phyloP scores from a whole-genome alignment of 1,139 yeast genomes.

The Saccharomyces hybrid region DNA sequence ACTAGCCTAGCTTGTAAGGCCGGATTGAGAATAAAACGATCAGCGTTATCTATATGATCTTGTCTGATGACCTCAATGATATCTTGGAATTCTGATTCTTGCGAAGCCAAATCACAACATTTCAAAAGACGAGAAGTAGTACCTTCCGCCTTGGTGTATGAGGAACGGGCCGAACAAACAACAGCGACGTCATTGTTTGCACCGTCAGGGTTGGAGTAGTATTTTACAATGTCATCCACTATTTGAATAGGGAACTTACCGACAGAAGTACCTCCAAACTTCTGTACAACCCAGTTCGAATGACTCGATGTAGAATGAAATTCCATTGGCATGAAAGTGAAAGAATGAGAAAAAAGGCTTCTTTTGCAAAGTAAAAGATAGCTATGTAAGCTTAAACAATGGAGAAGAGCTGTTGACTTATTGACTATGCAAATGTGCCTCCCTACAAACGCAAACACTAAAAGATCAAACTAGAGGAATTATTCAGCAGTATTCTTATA shows the following conservation, averaged over 20 bases:
- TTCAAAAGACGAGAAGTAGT: constrained; percentile 77
- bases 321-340: neutral
- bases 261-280: constrained; percentile 97
- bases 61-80: constrained; percentile 57
- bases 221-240: constrained; percentile 73
- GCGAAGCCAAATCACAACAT: constrained; percentile 75
- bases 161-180: constrained; percentile 92
- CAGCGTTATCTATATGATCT: constrained; percentile 78
- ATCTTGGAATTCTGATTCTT: constrained; percentile 41
- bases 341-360: neutral
- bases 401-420: neutral
- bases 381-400: neutral
- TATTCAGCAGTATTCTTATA: neutral
- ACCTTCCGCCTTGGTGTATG: constrained; percentile 87
- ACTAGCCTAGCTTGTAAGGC: constrained; percentile 44
- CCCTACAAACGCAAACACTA: neutral
- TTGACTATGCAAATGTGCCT: neutral
- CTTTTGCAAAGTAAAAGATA: neutral
- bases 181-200: constrained; percentile 66
- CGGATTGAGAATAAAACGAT: constrained; percentile 40
- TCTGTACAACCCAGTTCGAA: constrained; percentile 76
- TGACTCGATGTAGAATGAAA: neutral
- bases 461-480: neutral
- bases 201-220: constrained; percentile 38
- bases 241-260: constrained; percentile 87